Percentiles rank a stretch among this genome's conserved stretches.
Evolutionary conservation across 2,329 filamentous ascomycete genomes (phyloP).

Genomic region (Bisporella sp.): DNA sequence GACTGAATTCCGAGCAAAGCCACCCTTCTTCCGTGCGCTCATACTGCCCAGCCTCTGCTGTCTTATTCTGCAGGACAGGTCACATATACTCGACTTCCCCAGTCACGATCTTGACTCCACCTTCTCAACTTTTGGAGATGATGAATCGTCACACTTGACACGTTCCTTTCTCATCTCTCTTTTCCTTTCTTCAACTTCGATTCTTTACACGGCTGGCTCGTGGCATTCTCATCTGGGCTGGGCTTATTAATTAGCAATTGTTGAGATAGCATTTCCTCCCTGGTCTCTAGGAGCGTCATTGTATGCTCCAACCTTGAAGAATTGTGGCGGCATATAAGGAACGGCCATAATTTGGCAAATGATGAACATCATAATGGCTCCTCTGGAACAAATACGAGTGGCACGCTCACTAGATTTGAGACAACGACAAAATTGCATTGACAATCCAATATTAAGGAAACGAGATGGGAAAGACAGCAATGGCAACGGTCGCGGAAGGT

Average conservation of each 20-base stretch:
- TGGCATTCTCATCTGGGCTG: conserved; percentile 20
- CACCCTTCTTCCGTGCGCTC: not conserved
- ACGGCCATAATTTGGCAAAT: conserved; percentile 15
- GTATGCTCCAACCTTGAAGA: conserved; percentile 15
- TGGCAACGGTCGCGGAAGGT: not conserved
- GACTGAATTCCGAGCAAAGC: not conserved
- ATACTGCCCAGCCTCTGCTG: not conserved
- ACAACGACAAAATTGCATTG: conserved; percentile 6
- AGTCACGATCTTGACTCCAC: conserved; percentile 8
- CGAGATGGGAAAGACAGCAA: not conserved
- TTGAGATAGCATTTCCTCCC: not conserved
- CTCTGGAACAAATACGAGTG: conserved; percentile 17
- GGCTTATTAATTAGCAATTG: conserved; percentile 9
- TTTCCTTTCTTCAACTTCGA: conserved; percentile 12
- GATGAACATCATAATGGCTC: conserved; percentile 27
- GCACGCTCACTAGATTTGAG: conserved; percentile 8
- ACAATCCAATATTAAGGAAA: conserved; percentile 6
- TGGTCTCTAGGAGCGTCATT: conserved; percentile 10
- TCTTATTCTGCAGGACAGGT: not conserved
- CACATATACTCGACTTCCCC: not conserved
- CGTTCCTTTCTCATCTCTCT: conserved; percentile 14
- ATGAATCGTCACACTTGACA: conserved; percentile 13
- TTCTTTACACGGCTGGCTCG: conserved; percentile 27
- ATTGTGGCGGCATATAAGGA: conserved; percentile 19
- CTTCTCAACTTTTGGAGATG: conserved; percentile 5